phyloP scores from a whole-genome alignment of 2,329 filamentous ascomycete genomes.

The Pseudocercospora crystallina region DNA sequence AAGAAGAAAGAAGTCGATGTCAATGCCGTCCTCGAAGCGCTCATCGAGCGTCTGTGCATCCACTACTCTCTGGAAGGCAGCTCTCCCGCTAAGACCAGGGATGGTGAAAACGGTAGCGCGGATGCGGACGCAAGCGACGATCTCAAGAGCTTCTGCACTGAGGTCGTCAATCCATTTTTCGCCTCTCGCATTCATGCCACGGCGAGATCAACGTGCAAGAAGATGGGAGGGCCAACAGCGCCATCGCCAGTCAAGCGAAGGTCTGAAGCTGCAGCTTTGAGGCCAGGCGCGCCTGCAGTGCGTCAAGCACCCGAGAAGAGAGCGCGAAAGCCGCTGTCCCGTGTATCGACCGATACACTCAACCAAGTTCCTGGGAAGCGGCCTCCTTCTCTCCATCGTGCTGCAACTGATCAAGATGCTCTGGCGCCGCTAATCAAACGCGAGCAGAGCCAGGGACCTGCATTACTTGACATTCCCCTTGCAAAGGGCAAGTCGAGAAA shows the following conservation, averaged over 20 bases:
- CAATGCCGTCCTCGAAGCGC: slow-evolving; percentile 65
- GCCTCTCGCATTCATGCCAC: slow-evolving; percentile 71
- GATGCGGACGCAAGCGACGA: slow-evolving; percentile 53
- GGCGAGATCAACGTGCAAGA: slow-evolving; percentile 69
- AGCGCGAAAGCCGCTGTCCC: slow-evolving; percentile 57
- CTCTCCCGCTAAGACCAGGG: slow-evolving; percentile 50
- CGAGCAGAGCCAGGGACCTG: slow-evolving; percentile 63
- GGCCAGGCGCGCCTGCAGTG: slow-evolving; percentile 40
- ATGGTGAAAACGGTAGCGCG: slow-evolving; percentile 22
- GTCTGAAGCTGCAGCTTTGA: slow-evolving; percentile 38
- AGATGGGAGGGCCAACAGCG: slow-evolving; percentile 70
- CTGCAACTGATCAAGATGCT: slow-evolving; percentile 58
- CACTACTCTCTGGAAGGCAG: slow-evolving; percentile 73
- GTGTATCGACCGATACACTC: slow-evolving; percentile 60
- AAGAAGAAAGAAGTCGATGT: slow-evolving; percentile 66
- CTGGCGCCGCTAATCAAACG: slow-evolving; percentile 64
- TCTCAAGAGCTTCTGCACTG: slow-evolving; percentile 73
- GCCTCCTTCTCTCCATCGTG: slow-evolving; percentile 65
- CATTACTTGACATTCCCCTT: slow-evolving; percentile 48
- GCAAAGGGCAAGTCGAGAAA: slow-evolving; percentile 19
- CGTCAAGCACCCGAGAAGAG: slow-evolving; percentile 42
- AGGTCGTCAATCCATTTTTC: slow-evolving; percentile 80
- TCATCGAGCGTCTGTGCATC: slow-evolving; percentile 76
- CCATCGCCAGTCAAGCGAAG: slow-evolving; percentile 57
- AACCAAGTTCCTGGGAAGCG: slow-evolving; percentile 52